Percentiles rank a stretch among this genome's conserved stretches.
Conservation (phyloP, 805 yeast species). For the Grigorovia transvaalensis region DNA sequence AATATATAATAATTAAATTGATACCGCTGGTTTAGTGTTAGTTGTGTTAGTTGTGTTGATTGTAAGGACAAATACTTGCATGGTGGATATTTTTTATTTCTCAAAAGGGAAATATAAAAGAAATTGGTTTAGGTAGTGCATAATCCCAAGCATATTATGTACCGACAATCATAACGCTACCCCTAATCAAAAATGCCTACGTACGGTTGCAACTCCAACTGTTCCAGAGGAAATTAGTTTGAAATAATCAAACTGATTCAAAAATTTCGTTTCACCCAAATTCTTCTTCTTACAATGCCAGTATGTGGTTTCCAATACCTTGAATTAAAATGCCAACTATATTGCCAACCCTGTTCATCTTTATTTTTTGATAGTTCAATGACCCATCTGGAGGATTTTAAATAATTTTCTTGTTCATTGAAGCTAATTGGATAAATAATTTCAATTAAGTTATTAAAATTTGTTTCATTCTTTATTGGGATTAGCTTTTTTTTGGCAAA, state of each 20-base stretch:
- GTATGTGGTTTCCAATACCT: slow-evolving; percentile 53
- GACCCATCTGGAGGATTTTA: slow-evolving; percentile 43
- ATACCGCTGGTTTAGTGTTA: background rate
- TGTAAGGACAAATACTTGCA: background rate
- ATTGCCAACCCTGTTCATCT: slow-evolving; percentile 82
- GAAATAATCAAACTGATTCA: background rate
- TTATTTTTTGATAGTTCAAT: slow-evolving; percentile 58
- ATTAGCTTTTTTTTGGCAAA: slow-evolving; percentile 3
- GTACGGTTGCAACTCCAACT: background rate
- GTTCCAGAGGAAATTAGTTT: background rate
- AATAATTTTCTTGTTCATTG: background rate
- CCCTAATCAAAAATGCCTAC: too few species aligned
- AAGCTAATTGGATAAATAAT: background rate
- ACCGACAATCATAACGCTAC: background rate
- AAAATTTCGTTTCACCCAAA: slow-evolving; percentile 41
- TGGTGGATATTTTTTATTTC: background rate
- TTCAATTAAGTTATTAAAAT: slow-evolving; percentile 1
- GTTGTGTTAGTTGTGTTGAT: background rate
- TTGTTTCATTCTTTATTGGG: background rate
- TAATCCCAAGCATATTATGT: background rate
- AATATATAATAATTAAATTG: too few species aligned
- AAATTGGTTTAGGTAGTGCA: background rate
- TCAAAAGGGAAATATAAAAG: background rate
- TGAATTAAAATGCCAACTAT: slow-evolving; percentile 42
- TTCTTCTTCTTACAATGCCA: slow-evolving; percentile 55